Conservation (phyloP, 768 basidiomycete species). For the Suillus variegatus region DNA sequence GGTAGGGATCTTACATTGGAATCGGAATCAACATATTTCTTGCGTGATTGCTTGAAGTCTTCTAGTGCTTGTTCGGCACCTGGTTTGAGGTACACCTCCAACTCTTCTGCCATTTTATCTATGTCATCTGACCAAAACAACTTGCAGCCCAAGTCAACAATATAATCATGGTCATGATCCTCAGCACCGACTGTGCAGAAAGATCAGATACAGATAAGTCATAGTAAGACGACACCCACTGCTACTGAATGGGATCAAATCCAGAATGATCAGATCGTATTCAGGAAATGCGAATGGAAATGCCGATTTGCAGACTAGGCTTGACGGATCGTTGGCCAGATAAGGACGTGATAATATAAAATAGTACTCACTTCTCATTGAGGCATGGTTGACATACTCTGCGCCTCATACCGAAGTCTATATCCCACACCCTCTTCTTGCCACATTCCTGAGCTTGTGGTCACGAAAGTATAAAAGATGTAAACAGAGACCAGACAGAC, state of each 20-base stretch:
- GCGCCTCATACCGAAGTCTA: constrained; percentile 20
- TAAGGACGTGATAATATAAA: background rate
- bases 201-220: background rate
- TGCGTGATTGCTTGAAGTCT: constrained; percentile 24
- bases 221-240: constrained; percentile 19
- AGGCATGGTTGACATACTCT: constrained; percentile 16
- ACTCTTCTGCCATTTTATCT: constrained; percentile 18
- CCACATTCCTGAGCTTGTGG: constrained; percentile 14
- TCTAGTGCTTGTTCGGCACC: constrained; percentile 28
- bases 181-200: constrained; percentile 28
- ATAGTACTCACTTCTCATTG: constrained; percentile 15
- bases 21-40: constrained; percentile 9
- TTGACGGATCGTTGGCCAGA: constrained; percentile 24
- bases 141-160: constrained; percentile 14
- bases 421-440: constrained; percentile 11
- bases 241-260: constrained; percentile 34
- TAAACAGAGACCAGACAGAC: constrained; percentile 10
- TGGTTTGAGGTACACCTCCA: constrained; percentile 17
- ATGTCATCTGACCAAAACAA: constrained; percentile 38
- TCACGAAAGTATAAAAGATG: background rate
- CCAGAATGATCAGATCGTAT: constrained; percentile 25
- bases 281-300: constrained; percentile 27
- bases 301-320: background rate
- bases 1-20: background rate
- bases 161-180: constrained; percentile 19